Percentiles rank a stretch among this genome's conserved stretches.
These are phyloP conservation scores for Sambucus nigra DNA, from an alignment of 129 eudicot genomes.

Conservation along the genomic window DNA sequence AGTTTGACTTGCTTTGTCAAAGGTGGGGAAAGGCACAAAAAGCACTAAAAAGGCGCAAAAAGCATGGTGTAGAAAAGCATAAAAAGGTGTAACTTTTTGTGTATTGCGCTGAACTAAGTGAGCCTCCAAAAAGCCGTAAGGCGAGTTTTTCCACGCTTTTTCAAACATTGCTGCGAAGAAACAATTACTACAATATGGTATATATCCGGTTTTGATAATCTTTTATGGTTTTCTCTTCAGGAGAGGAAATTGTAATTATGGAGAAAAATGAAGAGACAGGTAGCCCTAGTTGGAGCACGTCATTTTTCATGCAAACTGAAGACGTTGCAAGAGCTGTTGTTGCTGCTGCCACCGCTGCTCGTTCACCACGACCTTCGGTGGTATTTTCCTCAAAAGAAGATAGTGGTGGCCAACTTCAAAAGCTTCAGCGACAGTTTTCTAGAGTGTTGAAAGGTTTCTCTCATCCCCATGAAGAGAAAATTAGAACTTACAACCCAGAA, in stretches of 20 bases:
- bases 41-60: no score
- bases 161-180: no score
- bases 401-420: conserved; percentile 60
- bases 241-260: conserved; percentile 28
- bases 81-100: no score
- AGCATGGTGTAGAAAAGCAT: no score
- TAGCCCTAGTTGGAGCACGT: conserved; percentile 73
- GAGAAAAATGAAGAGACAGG: conserved; percentile 55
- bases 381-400: conserved; percentile 79
- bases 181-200: no score
- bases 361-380: conserved; percentile 79
- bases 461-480: conserved; percentile 54
- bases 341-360: conserved; percentile 55
- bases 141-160: no score
- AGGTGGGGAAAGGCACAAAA: no score
- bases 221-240: conserved; percentile 11
- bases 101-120: no score
- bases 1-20: no score
- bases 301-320: conserved; percentile 63
- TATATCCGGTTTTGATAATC: no score
- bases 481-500: conserved; percentile 76
- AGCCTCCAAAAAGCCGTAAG: no score
- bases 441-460: conserved; percentile 77
- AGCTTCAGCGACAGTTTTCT: conserved; percentile 66
- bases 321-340: conserved; percentile 63